Evolutionary conservation across 257 asterid species (phyloP), one percentile per base, ranked within the genome.

Genomic region (Ballota nigra): DNA sequence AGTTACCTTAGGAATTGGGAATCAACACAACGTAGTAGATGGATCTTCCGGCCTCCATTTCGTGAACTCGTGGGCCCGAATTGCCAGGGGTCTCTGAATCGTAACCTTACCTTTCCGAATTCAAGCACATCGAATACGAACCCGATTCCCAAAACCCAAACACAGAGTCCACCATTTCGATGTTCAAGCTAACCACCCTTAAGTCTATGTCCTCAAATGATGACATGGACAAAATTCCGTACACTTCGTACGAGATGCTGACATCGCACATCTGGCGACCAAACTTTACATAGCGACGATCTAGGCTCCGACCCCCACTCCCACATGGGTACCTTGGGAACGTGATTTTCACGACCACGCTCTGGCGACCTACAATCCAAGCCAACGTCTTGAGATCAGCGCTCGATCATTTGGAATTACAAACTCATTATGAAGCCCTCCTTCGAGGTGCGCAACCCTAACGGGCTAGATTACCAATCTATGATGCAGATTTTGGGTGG

Each of bases 401-500:
- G 4, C 78, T 91, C 2, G 94, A 91, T 60, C 88, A 84, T 70
- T 53, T 91, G 82, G 97, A 91, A 69, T 18, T 83, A 69, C 94
- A 91, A 73, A 83, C 84, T 1, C 91, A 90, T 67, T 61, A 85
- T 8, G 85, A 83, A 78, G 86, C 88, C 1, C 84, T 86, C 0
- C 88, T 79, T 38, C 85, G 96, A 0, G 96, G 96, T 4, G 89
- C 89, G 0, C 86, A 88, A 96, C 72, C 95, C 97, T 0, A 91
- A 91, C 89, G 97, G 97, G 88, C 74, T 7, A 75, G 91, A 83
- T 77, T 88, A 20, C 96, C 95, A 0, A 82, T 90, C 26, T 84
- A 88, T 38, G 94, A 90, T n/a, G 93, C 92, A 0, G 97, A 90
- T 77, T 90, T 90, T 6, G 94, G 97, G 0, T 90, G 96, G 96